Percentiles rank a stretch among this genome's conserved stretches.
These are phyloP conservation scores for Mrakia gelida DNA, from an alignment of 768 basidiomycete genomes.

Conservation along the genomic window DNA sequence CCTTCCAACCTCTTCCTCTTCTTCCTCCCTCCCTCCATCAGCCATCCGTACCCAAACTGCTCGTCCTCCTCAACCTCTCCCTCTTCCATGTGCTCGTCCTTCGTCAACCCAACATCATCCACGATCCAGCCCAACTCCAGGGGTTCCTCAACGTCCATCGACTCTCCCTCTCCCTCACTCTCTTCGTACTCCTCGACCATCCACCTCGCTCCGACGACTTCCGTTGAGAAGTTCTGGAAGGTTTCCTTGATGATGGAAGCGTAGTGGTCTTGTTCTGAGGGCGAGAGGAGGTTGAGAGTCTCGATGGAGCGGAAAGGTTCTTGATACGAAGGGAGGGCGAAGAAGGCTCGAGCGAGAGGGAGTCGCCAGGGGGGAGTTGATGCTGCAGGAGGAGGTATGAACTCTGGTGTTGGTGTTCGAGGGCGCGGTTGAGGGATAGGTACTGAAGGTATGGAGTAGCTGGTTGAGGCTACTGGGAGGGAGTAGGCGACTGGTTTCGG, in stretches of 20 bases:
- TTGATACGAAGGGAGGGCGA: background rate
- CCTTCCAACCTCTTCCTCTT: background rate
- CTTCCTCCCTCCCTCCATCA: background rate
- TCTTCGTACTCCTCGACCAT: conserved; percentile 4
- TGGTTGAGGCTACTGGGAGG: background rate
- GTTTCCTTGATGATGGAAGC: conserved; percentile 2
- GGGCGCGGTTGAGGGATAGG: too few relatives aligned
- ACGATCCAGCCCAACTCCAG: conserved; percentile 23
- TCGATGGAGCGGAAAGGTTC: background rate
- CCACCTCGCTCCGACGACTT: background rate
- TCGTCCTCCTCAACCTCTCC: background rate
- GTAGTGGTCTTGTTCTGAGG: background rate
- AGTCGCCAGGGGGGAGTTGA: conserved; percentile 14
- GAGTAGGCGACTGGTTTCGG: background rate
- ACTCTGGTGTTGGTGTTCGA: background rate
- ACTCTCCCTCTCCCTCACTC: background rate
- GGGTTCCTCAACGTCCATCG: background rate
- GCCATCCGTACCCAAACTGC: background rate
- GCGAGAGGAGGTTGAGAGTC: background rate
- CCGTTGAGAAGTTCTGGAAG: conserved; percentile 2
- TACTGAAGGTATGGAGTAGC: background rate
- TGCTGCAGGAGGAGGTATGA: too few relatives aligned
- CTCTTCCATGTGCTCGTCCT: background rate
- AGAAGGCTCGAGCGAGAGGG: conserved; percentile 26
- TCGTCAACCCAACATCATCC: background rate